These are phyloP conservation scores for Blastocystis sp. DNA, from an alignment of 352 stramenopile species.

Conservation along the genomic window DNA sequence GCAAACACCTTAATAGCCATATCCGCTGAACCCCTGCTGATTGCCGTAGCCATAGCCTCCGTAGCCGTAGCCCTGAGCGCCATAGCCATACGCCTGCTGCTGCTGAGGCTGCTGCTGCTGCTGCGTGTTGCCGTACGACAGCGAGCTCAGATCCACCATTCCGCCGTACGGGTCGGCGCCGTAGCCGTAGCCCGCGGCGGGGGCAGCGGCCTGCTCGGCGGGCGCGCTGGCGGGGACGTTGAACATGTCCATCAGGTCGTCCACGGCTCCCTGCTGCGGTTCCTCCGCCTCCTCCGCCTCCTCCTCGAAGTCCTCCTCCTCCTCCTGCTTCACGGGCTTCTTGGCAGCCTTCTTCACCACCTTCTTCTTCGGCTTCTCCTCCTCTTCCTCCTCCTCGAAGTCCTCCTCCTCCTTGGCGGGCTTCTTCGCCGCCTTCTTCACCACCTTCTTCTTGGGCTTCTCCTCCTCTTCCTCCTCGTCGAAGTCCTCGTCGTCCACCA, in stretches of 20 bases:
- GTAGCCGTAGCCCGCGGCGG: not conserved
- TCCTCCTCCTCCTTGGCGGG: too few species aligned
- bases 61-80: conserved; percentile 30
- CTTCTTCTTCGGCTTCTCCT: too few species aligned
- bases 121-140: too few species aligned
- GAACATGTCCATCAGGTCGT: conserved; percentile 63
- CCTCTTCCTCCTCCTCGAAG: too few species aligned
- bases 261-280: not conserved
- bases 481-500: too few species aligned
- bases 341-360: not conserved
- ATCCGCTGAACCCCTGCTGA: conserved; percentile 60
- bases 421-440: too few species aligned
- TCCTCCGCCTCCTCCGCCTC: too few species aligned
- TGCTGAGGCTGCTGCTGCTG: conserved; percentile 39
- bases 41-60: conserved; percentile 53
- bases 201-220: not conserved
- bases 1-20: conserved; percentile 45
- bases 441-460: too few species aligned
- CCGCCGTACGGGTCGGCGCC: not conserved
- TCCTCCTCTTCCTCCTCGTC: too few species aligned
- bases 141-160: too few species aligned
- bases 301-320: conserved; percentile 28
- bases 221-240: not conserved
- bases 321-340: conserved; percentile 16
- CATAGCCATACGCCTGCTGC: conserved; percentile 52